Conservation (phyloP, 176 grass and related monocot species). For the Lolium multiflorum region DNA sequence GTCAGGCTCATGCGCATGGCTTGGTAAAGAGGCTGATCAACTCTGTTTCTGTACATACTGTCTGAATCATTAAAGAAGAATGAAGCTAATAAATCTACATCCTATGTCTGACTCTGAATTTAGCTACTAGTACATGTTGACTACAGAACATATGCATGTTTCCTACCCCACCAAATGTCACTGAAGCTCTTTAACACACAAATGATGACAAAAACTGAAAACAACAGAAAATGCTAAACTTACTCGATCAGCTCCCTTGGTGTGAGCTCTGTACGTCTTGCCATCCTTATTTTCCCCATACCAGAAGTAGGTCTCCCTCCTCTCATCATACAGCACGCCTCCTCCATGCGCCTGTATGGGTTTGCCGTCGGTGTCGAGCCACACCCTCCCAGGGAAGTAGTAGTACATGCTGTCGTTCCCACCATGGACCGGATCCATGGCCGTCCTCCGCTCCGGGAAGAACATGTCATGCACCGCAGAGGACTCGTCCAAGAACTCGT, state of each 20-base stretch:
- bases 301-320: conserved; percentile 72
- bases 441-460: conserved; percentile 65
- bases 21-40: conserved; percentile 1
- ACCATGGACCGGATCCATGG: conserved; percentile 56
- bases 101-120: conserved; percentile 18
- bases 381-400: conserved; percentile 76
- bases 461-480: conserved; percentile 85
- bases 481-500: conserved; percentile 90
- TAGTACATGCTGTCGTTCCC: conserved; percentile 63
- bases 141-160: neutral
- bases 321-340: conserved; percentile 82
- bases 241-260: conserved; percentile 81
- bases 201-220: conserved; percentile 17
- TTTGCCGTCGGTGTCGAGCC: conserved; percentile 93
- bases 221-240: conserved; percentile 35
- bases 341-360: conserved; percentile 96
- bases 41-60: neutral
- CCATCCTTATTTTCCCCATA: conserved; percentile 98
- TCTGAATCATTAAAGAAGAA: neutral
- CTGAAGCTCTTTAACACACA: neutral
- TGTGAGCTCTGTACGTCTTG: conserved; percentile 82
- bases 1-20: neutral
- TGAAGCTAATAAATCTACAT: neutral
- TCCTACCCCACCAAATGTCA: conserved; percentile 9
- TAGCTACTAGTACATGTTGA: conserved; percentile 23